Evolutionary conservation across 2,329 filamentous ascomycete species (phyloP), one percentile per base, ranked within the genome.

Genomic region (Aspergillus cejpii): DNA sequence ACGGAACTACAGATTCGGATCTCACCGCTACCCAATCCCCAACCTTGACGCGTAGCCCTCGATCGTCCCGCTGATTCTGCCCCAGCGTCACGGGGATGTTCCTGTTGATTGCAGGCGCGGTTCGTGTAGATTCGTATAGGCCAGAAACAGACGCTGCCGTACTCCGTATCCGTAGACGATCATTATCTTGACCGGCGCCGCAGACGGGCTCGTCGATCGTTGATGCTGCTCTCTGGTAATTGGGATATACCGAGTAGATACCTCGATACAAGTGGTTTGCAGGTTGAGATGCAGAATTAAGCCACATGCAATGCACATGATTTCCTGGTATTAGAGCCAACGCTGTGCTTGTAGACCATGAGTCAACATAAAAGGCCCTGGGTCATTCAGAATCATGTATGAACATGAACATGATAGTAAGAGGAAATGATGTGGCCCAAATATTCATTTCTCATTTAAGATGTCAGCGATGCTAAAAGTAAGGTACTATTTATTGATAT

Each of bases 31-130:
- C 79, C 14, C 70, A 65, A 49, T 84, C 75, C 1, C 80, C 80
- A 1, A 75, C 58, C 34, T 71, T 66, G 38, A 83, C 48, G 44
- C 15, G 52, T 54, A 3, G 80, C 74, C 77, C 8, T 74, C 69
- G 24, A 85, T 68, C 1, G 73, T 72, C 8, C 81, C 81, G 3
- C 74, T 77, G 61, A 84, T 81, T 57, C 56, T 85, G 81, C 20
- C 82, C 81, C 7, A 84, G 67, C 0, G 74, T 80, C 7, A 83
- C 70, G 3, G 80, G 81, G 27, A 79, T 70, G 1, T 67, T 69
- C 45, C 78, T 77, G 24, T 73, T 84, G 17, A 83, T 61, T 1
- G 74, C 74, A 54, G 84, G 81, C 1, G 79, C 77, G 4, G 42
- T 51, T 79, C 75, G 52, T 79, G 75, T 3, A 76, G 56, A 52